Evolutionary conservation across 306 rosid species (phyloP).

Genomic region (Pueraria montana): DNA sequence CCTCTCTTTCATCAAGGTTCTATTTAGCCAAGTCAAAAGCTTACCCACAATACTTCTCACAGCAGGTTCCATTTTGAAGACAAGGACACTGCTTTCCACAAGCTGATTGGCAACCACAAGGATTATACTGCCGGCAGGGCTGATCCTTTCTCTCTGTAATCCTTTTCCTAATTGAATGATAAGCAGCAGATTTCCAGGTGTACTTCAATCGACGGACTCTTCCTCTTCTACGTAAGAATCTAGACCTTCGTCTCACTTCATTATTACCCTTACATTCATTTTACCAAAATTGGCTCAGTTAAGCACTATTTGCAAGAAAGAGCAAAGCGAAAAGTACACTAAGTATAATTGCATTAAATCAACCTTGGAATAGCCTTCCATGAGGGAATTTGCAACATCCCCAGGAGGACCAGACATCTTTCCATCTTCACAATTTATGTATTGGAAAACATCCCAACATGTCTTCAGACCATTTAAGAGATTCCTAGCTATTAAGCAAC

Average conservation of each 20-base stretch:
- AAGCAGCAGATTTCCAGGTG: slow-evolving; percentile 98
- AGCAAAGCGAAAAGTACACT: slow-evolving; percentile 33
- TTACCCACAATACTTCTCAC: slow-evolving; percentile 99
- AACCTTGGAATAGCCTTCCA: slow-evolving; percentile 95
- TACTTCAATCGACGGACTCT: slow-evolving; percentile 98
- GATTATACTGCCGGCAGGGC: slow-evolving; percentile 98
- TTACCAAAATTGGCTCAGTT: slow-evolving; percentile 47
- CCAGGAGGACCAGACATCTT: slow-evolving; percentile 82
- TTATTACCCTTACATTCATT: slow-evolving; percentile 80
- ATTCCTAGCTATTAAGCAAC: slow-evolving; percentile 97
- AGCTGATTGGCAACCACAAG: slow-evolving; percentile 93
- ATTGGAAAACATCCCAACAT: slow-evolving; percentile 94
- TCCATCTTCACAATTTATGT: slow-evolving; percentile 84
- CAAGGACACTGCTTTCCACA: slow-evolving; percentile 98
- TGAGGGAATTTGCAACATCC: slow-evolving; percentile 82
- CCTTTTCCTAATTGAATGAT: slow-evolving; percentile 95
- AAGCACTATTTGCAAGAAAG: slow-evolving; percentile 31
- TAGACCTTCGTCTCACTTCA: slow-evolving; percentile 94
- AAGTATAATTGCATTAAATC: slow-evolving; percentile 47
- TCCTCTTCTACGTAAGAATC: slow-evolving; percentile 93
- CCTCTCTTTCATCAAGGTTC: slow-evolving; percentile 14
- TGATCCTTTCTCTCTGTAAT: slow-evolving; percentile 97
- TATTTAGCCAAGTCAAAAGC: slow-evolving; percentile 47
- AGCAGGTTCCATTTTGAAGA: slow-evolving; percentile 96
- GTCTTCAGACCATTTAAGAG: slow-evolving; percentile 88